These are phyloP conservation scores for Clonostachys byssicola DNA, from an alignment of 2,329 filamentous ascomycete species.

Conservation along the genomic window DNA sequence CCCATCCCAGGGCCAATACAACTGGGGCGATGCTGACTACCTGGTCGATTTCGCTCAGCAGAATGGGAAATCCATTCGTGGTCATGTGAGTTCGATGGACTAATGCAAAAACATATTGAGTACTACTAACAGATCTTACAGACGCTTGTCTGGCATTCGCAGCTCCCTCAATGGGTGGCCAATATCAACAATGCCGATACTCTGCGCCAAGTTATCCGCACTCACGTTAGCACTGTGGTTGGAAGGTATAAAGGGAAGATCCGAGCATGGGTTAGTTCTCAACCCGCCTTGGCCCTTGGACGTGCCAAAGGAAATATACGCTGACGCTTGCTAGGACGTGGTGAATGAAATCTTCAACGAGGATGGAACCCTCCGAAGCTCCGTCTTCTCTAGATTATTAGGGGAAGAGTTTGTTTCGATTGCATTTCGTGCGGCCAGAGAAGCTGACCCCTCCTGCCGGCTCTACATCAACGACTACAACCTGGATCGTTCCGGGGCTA, in stretches of 20 bases:
- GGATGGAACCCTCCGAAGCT: slow-evolving; percentile 52
- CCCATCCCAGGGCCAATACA: slow-evolving; percentile 42
- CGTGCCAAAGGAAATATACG: neutral
- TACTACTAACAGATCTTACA: slow-evolving; percentile 23
- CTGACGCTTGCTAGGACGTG: slow-evolving; percentile 35
- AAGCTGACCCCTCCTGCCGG: slow-evolving; percentile 62
- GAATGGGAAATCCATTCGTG: slow-evolving; percentile 56
- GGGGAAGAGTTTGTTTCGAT: slow-evolving; percentile 67
- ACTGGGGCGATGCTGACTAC: slow-evolving; percentile 49
- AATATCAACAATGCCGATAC: slow-evolving; percentile 44
- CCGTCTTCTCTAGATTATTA: slow-evolving; percentile 63
- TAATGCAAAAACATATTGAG: no score
- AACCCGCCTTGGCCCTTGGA: neutral
- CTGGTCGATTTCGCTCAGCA: slow-evolving; percentile 51
- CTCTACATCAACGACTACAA: slow-evolving; percentile 77
- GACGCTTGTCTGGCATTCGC: slow-evolving; percentile 61
- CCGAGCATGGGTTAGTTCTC: slow-evolving; percentile 40
- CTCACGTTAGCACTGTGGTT: slow-evolving; percentile 54
- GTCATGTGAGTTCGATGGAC: slow-evolving; percentile 30
- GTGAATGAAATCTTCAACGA: slow-evolving; percentile 63
- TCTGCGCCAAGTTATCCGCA: slow-evolving; percentile 51
- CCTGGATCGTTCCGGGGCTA: slow-evolving; percentile 54
- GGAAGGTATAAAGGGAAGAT: slow-evolving; percentile 59
- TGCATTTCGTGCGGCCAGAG: slow-evolving; percentile 64
- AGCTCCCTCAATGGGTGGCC: slow-evolving; percentile 54